Evolutionary conservation across 306 rosid genomes (phyloP).

Genomic region (Vigna mungo): DNA sequence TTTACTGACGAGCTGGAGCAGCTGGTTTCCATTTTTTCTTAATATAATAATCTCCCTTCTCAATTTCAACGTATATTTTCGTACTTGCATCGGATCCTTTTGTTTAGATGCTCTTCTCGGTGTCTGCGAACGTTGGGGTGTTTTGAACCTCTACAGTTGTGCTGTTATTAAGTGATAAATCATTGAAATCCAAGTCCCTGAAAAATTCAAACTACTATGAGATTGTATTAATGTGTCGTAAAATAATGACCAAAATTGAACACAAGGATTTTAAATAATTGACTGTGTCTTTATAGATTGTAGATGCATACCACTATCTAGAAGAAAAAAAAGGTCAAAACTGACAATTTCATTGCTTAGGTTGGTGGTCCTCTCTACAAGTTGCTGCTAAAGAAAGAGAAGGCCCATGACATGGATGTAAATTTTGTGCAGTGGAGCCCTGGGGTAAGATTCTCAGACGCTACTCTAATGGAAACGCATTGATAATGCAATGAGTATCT

Average conservation of each 20-base stretch:
- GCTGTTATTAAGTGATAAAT: conserved; percentile 44
- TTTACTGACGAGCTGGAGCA: conserved; percentile 35
- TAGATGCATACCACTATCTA: conserved; percentile 43
- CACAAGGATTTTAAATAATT: conserved; percentile 20
- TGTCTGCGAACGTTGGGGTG: conserved; percentile 38
- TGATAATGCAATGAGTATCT: conserved; percentile 3
- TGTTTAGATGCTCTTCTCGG: conserved; percentile 44
- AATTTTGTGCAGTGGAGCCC: conserved; percentile 91
- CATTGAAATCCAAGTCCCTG: conserved; percentile 51
- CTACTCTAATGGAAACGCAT: conserved; percentile 36
- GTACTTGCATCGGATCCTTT: conserved; percentile 37
- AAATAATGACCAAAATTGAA: conserved; percentile 37
- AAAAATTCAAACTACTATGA: conserved; percentile 41
- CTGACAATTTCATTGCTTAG: conserved; percentile 50
- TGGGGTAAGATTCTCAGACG: conserved; percentile 71
- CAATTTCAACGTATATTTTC: conserved; percentile 38
- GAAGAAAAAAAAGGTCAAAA: neutral
- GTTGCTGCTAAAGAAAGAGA: conserved; percentile 74
- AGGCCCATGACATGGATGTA: conserved; percentile 82
- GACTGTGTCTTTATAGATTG: neutral
- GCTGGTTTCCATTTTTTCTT: conserved; percentile 33
- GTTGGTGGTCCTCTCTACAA: conserved; percentile 71
- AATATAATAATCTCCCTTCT: conserved; percentile 32
- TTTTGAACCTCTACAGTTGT: conserved; percentile 45
- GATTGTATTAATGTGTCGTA: conserved; percentile 33